A percentile compares a stretch with the other conserved stretches of the same genome.
Conservation (phyloP, 1,284 basidiomycete genomes). For the Malassezia arunalokei region DNA sequence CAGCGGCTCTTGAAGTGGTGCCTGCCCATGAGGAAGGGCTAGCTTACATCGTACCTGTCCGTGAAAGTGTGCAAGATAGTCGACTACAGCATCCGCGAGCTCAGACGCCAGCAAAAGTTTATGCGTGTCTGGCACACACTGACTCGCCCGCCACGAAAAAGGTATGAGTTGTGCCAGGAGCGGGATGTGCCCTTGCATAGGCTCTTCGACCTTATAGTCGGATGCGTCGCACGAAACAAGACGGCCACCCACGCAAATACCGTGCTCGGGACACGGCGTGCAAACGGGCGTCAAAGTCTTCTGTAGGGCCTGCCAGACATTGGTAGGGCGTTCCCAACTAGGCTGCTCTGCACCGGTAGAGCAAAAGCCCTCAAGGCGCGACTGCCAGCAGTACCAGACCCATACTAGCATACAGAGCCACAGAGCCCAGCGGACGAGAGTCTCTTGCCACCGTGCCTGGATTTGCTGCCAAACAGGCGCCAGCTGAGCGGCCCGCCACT, state of each 20-base stretch:
- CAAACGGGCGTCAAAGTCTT: slow-evolving; percentile 11
- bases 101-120: slow-evolving; percentile 38
- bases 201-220: slow-evolving; percentile 29
- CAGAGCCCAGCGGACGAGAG: slow-evolving; percentile 3
- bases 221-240: slow-evolving; percentile 22
- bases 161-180: slow-evolving; percentile 21
- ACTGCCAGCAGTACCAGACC: slow-evolving; percentile 33
- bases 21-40: slow-evolving; percentile 18
- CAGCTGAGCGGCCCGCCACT: neutral
- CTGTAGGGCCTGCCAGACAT: slow-evolving; percentile 14
- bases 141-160: slow-evolving; percentile 16
- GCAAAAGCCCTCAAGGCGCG: slow-evolving; percentile 31
- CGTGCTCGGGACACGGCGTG: slow-evolving; percentile 34
- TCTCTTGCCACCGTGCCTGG: neutral
- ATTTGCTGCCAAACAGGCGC: neutral
- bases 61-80: slow-evolving; percentile 27
- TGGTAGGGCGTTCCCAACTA: slow-evolving; percentile 10
- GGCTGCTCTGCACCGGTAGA: slow-evolving; percentile 15
- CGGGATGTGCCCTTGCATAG: slow-evolving; percentile 22
- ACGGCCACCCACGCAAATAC: slow-evolving; percentile 21
- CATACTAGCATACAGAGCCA: neutral
- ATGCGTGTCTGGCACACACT: slow-evolving; percentile 36
- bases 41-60: slow-evolving; percentile 33
- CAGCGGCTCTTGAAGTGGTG: slow-evolving; percentile 16
- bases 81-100: slow-evolving; percentile 22